Evolutionary conservation across 352 stramenopile species (phyloP), one percentile per base, ranked within the genome.

Genomic region (Globisporangium radiosum): DNA sequence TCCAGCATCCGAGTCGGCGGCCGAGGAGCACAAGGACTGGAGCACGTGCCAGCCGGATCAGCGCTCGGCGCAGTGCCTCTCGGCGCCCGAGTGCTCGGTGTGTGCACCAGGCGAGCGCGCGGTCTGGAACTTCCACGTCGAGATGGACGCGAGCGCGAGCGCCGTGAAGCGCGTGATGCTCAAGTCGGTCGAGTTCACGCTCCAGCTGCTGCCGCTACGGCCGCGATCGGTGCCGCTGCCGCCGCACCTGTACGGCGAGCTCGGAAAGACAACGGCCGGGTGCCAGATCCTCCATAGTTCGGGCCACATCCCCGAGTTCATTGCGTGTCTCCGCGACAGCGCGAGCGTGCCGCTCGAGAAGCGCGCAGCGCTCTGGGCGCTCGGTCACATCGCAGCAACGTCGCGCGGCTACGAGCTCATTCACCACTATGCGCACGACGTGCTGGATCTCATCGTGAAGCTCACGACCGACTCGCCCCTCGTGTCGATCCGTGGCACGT

Each of bases 11-110:
- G 84, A 92, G 44, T 68, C 82, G 4, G 84, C 71, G 2, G 76
- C 85, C 15, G 86, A 95, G 52, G 86, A 94, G 19, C 88, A 91
- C 70, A 95, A 95, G 54, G 86, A 95, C 62, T 95, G 86, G 86
- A 95, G 84, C 52, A 87, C 81, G 7, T 95, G 86, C 25, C 82
- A 87, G 25, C 86, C 86, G 17, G 86, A 95, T 40, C 86, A 95
- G 61, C 83, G 86, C 36, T 77, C 81, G 4, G 53, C 78, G 0
- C 80, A 92, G 55, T 88, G 80, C 56, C 66, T 95, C 17, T 66
- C 66, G 10, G 60, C 80, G 1, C 85, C 81, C 7, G 81, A 91
- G 25, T 89, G 81, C 36, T 94, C 81, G 4, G 43, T 95, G 4
- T 95, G 86, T 56, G 82, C 75, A 7, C 81, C 83, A 25, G 85